Conservation (phyloP, 257 asterid genomes). For the Nicotiana undulata region DNA sequence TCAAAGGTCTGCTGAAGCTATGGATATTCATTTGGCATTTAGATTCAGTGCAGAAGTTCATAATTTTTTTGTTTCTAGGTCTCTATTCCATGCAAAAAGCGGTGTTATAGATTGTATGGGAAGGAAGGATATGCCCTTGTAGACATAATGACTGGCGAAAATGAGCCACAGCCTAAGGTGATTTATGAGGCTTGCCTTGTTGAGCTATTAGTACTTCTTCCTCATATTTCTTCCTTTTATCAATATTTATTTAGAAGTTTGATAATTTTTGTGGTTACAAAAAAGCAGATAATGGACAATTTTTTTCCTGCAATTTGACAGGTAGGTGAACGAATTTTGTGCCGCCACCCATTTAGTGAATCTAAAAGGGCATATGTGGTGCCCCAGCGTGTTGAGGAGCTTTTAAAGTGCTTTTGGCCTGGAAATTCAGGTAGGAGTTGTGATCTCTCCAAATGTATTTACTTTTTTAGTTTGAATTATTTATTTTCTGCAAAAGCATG, state of each 20-base stretch:
- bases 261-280: neutral
- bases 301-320: conserved; percentile 10
- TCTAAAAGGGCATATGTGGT: conserved; percentile 92
- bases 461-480: neutral
- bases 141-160: conserved; percentile 88
- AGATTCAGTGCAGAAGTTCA: conserved; percentile 4
- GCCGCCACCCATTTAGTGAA: conserved; percentile 91
- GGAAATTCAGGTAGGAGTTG: conserved; percentile 54
- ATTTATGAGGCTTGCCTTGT: neutral
- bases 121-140: conserved; percentile 93
- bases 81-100: conserved; percentile 96
- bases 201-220: neutral
- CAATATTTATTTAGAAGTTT: neutral
- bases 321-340: conserved; percentile 75
- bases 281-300: neutral
- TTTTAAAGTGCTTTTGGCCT: conserved; percentile 84
- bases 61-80: conserved; percentile 45
- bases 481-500: neutral
- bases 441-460: neutral
- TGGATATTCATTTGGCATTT: neutral
- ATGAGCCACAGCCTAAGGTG: conserved; percentile 94
- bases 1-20: conserved; percentile 57
- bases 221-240: neutral
- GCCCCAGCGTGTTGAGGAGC: conserved; percentile 87
- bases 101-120: conserved; percentile 83